These are phyloP conservation scores for Pilasporangium apinafurcum DNA, from an alignment of 352 stramenopile genomes.

Conservation along the genomic window DNA sequence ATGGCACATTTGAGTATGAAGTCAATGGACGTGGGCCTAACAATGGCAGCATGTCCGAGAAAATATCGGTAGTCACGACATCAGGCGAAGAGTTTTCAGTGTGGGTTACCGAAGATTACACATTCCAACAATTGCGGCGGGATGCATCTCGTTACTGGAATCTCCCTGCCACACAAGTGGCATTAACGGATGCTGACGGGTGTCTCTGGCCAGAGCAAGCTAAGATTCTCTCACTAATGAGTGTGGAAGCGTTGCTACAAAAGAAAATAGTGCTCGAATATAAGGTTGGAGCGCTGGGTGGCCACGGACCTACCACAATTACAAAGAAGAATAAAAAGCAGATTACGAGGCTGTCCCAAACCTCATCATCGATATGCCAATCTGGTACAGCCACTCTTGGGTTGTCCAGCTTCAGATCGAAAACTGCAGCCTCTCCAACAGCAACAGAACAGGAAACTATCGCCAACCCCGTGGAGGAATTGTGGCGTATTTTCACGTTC, in stretches of 20 bases:
- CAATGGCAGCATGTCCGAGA: slow-evolving; percentile 16
- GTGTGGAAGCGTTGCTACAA: slow-evolving; percentile 28
- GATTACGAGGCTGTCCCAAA: slow-evolving; percentile 3
- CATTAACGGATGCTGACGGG: slow-evolving; percentile 45
- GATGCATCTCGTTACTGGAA: slow-evolving; percentile 73
- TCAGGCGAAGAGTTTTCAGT: slow-evolving; percentile 55
- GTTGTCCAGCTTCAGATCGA: too few species aligned
- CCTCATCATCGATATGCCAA: background rate
- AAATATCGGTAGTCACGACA: slow-evolving; percentile 40
- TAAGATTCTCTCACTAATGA: slow-evolving; percentile 59
- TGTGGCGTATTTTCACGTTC: slow-evolving; percentile 77
- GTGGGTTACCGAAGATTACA: slow-evolving; percentile 69
- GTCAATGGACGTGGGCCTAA: background rate
- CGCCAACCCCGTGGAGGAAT: slow-evolving; percentile 42
- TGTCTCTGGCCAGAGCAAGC: slow-evolving; percentile 77
- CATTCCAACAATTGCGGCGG: slow-evolving; percentile 62
- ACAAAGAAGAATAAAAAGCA: slow-evolving; percentile 1
- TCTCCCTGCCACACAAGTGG: slow-evolving; percentile 30
- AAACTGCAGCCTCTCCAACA: too few species aligned
- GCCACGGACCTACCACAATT: background rate
- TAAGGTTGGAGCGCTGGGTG: slow-evolving; percentile 21
- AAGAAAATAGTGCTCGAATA: slow-evolving; percentile 49
- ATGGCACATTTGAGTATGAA: background rate
- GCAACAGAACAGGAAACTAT: too few species aligned
- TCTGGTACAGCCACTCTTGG: too few species aligned